Conservation (phyloP, 371 early-diverging fungal species). For the Capillidium rhysosporum region DNA sequence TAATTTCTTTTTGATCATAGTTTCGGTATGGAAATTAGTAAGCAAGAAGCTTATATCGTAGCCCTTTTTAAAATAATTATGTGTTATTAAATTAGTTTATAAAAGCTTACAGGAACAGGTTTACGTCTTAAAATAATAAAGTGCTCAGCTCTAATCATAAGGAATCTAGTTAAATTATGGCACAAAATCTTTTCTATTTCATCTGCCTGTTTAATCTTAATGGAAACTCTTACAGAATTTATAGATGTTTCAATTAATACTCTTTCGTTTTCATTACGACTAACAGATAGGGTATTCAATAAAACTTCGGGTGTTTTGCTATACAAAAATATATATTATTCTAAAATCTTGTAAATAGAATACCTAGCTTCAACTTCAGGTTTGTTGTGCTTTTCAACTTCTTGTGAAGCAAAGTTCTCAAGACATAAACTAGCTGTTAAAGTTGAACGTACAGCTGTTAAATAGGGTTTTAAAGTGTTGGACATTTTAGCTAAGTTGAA, state of each 20-base stretch:
- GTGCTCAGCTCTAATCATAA: slow-evolving; percentile 90
- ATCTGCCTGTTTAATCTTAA: slow-evolving; percentile 94
- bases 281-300: slow-evolving; percentile 72
- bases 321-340: neutral
- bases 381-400: slow-evolving; percentile 92
- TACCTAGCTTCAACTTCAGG: slow-evolving; percentile 92
- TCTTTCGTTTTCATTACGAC: slow-evolving; percentile 86
- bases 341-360: neutral
- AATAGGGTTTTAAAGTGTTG: slow-evolving; percentile 88
- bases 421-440: slow-evolving; percentile 86
- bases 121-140: slow-evolving; percentile 87
- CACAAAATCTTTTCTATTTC: slow-evolving; percentile 87
- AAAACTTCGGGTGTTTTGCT: slow-evolving; percentile 64
- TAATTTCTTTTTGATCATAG: slow-evolving; percentile 92
- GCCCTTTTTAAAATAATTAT: slow-evolving; percentile 40
- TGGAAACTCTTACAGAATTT: slow-evolving; percentile 83
- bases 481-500: slow-evolving; percentile 24
- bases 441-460: slow-evolving; percentile 82
- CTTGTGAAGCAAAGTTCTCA: slow-evolving; percentile 91
- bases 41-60: slow-evolving; percentile 90
- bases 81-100: neutral
- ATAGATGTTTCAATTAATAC: slow-evolving; percentile 83
- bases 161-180: slow-evolving; percentile 89
- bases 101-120: slow-evolving; percentile 46
- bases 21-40: slow-evolving; percentile 88